Evolutionary conservation across 2,329 filamentous ascomycete species (phyloP), one percentile per base, ranked within the genome.

Genomic region (Monosporascus sp.): DNA sequence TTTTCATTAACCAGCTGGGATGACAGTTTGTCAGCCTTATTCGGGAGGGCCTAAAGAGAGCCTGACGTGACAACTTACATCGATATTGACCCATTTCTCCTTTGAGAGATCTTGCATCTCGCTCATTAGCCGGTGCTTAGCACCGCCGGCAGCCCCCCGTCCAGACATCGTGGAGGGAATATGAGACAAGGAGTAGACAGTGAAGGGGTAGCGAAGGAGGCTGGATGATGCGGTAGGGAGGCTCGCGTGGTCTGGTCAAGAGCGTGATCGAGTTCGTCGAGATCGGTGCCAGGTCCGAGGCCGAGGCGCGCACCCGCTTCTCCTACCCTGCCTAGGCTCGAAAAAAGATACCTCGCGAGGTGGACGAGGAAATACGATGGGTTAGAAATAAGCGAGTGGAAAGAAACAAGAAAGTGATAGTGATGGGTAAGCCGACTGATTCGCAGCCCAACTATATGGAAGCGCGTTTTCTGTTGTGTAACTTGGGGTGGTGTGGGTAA

Each of bases 71-170:
- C 7, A 11, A 65, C 81, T 57, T 72, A 91, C 89, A 69, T 95
- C 88, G 61, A 97, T 90, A 63, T 93, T 84, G 18, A 96, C 88
- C 93, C 93, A 99, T 69, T 90, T 91, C 78, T 97, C 92, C 71
- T 94, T 91, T 51, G 84, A 79, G 41, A 97, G 80, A 45, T 82
- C 79, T 71, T 88, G 87, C 74, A 90, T 85, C 78, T 97, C 93
- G 62, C 88, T 88, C 88, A 96, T 91, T 52, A 97, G 80, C 50
- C 95, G 87, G 65, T 90, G 86, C 72, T 92, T 87, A 37, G 89
- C 86, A 61, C 76, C 74, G 50, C 62, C 64, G 45, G 59, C 56
- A 28, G 56, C 28, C 38, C 55, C 57, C 8, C 67, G 65, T 18
- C 60, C 62, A 37, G 65, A 61, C 65, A 68, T 67, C 17, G 47